These are phyloP conservation scores for Trichosporon sp. DNA, from an alignment of 1,284 basidiomycete species.

Conservation along the genomic window DNA sequence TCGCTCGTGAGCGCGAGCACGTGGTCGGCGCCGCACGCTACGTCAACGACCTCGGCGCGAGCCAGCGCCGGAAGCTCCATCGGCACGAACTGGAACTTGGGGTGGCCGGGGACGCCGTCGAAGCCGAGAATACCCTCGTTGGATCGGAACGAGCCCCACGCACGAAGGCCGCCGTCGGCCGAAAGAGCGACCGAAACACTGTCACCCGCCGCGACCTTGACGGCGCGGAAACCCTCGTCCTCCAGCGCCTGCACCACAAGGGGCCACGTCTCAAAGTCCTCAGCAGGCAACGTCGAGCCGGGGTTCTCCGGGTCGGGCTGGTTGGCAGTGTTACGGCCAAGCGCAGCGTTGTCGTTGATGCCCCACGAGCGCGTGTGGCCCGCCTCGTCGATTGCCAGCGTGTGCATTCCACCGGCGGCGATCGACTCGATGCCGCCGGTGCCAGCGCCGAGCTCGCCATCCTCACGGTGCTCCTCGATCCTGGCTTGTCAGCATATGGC, in stretches of 20 bases:
- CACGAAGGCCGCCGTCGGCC: slow-evolving; percentile 68
- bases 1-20: slow-evolving; percentile 76
- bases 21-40: slow-evolving; percentile 80
- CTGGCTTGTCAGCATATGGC: slow-evolving; percentile 21
- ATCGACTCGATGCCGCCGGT: slow-evolving; percentile 63
- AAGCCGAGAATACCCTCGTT: slow-evolving; percentile 84
- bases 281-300: slow-evolving; percentile 59
- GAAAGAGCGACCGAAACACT: slow-evolving; percentile 76
- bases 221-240: slow-evolving; percentile 71
- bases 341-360: slow-evolving; percentile 84
- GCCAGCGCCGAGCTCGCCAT: slow-evolving; percentile 40
- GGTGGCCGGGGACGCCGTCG: slow-evolving; percentile 55
- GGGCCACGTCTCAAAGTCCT: slow-evolving; percentile 70
- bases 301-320: slow-evolving; percentile 59
- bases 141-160: slow-evolving; percentile 85
- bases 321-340: slow-evolving; percentile 73
- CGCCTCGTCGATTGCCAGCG: slow-evolving; percentile 72
- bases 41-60: slow-evolving; percentile 57
- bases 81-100: slow-evolving; percentile 49
- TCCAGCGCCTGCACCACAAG: slow-evolving; percentile 65
- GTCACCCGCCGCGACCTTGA: slow-evolving; percentile 75
- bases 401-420: slow-evolving; percentile 76
- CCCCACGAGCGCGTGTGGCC: slow-evolving; percentile 82
- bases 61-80: slow-evolving; percentile 47
- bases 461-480: slow-evolving; percentile 45